These are phyloP conservation scores for Capsicum rhomboideum DNA, from an alignment of 257 asterid species.

Conservation along the genomic window DNA sequence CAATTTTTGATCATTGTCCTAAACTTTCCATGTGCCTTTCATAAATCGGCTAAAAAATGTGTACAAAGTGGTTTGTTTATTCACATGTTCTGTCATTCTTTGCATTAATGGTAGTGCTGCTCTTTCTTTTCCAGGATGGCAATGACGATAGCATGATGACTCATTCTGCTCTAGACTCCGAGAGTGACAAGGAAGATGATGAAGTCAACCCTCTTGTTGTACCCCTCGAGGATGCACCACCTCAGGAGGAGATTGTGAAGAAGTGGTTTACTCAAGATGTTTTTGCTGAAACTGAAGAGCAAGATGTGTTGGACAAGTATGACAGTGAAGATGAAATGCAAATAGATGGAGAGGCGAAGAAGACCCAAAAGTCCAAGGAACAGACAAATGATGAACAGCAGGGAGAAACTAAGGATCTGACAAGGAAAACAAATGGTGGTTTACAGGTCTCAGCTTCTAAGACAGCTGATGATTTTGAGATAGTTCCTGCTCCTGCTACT, in stretches of 20 bases:
- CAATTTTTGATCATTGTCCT: not conserved
- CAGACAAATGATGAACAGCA: conserved; percentile 7
- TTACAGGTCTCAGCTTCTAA: conserved; percentile 11
- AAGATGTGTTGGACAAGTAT: conserved; percentile 29
- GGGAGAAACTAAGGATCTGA: conserved; percentile 9
- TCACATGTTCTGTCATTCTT: not conserved
- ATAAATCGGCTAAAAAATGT: not conserved
- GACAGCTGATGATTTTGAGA: conserved; percentile 49
- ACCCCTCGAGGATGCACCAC: conserved; percentile 60
- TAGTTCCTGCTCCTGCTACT: conserved; percentile 79
- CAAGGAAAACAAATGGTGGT: conserved; percentile 1
- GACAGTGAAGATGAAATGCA: conserved; percentile 78
- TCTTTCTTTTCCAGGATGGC: conserved; percentile 31
- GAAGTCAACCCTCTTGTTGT: conserved; percentile 84
- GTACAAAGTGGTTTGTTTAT: not conserved
- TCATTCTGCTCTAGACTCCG: conserved; percentile 65
- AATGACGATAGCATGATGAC: conserved; percentile 21
- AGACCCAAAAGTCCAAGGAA: conserved; percentile 9
- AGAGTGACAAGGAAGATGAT: conserved; percentile 36
- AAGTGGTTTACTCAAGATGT: conserved; percentile 95
- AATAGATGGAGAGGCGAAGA: conserved; percentile 15
- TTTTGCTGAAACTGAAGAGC: conserved; percentile 59
- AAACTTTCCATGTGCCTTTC: not conserved
- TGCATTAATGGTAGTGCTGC: not conserved
- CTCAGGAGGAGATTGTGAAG: conserved; percentile 69